Percentiles rank a stretch among this genome's conserved stretches.
These are phyloP conservation scores for Xerocomellus amylosporus DNA, from an alignment of 768 basidiomycete genomes.

Conservation along the genomic window DNA sequence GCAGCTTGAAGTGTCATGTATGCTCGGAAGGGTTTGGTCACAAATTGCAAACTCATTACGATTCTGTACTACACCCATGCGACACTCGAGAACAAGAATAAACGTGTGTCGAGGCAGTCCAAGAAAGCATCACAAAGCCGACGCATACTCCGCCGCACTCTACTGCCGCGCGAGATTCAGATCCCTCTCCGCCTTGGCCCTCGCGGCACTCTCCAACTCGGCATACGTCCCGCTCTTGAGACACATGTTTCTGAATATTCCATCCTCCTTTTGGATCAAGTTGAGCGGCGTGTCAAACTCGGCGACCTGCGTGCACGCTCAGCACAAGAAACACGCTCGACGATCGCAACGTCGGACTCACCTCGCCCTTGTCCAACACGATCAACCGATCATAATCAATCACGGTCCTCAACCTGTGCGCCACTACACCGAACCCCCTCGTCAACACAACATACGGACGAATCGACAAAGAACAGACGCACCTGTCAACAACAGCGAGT, in stretches of 20 bases:
- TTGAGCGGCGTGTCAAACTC: conserved; percentile 75
- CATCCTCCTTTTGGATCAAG: conserved; percentile 58
- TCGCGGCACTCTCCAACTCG: conserved; percentile 60
- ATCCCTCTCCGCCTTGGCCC: conserved; percentile 34
- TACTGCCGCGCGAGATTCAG: neutral
- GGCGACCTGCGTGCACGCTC: conserved; percentile 34
- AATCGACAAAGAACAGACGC: conserved; percentile 17
- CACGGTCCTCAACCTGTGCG: conserved; percentile 72
- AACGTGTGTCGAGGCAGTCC: neutral
- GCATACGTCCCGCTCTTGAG: conserved; percentile 63
- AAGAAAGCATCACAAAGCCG: neutral
- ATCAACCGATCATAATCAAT: conserved; percentile 81
- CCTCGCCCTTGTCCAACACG: conserved; percentile 57
- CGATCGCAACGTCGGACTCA: neutral
- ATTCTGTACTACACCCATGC: too few relatives aligned
- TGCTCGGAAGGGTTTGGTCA: too few relatives aligned
- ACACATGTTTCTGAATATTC: conserved; percentile 69
- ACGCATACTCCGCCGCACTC: neutral
- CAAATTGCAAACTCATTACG: too few relatives aligned
- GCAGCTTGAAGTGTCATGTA: too few relatives aligned
- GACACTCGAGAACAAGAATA: too few relatives aligned
- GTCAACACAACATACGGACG: neutral
- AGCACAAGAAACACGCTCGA: neutral
- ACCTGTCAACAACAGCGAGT: conserved; percentile 73
- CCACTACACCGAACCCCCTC: conserved; percentile 37